Base-by-base conservation (phyloP, 805 yeast species). In the Middelhovenomyces tepae region DNA sequence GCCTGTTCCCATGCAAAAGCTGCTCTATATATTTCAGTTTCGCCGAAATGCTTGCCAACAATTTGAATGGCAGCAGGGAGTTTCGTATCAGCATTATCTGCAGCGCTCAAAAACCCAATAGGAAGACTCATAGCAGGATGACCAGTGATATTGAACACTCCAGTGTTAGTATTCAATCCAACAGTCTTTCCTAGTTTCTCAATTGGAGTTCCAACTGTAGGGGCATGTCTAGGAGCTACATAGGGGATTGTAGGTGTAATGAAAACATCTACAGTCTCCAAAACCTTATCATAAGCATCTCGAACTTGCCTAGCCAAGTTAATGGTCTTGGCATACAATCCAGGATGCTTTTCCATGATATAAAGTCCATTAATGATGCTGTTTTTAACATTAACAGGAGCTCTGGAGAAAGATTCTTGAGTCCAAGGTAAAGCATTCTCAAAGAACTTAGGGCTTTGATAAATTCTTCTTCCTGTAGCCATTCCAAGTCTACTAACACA, bases 121-220 rank as follows among this genome's bases (percentile, higher is more conserved):
- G 65, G 64, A 15, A 59, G 40, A 27, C 51, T 54, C 42, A 59
- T 25, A 2, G 62, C 60, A 14, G 65, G 65, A 38, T 59, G 62
- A 7, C 65, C 65, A 14, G 60, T 54, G 32, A 51, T 48, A 37
- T 59, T 51, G 45, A 59, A 59, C 17, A 56, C 54, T 22, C 56
- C 52, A 4, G 65, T 57, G 41, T 59, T 59, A 15, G 56, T 54
- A 36, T 55, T 57, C 23, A 59, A 38, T 10, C 65, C 65, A 17
- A 31, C 34, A 7, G 35, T 35, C 27, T 32, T 35, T 11, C 34
- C 28, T 7, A 35, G 16, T 5, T 27, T 16, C 8, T 35, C 35
- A 13, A 35, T 30, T 7, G 38, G 38, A 9, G 35, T 7, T 10
- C 38, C 38, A 2, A 30, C n/a, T 15, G 35, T 25, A 8, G 38